Base-by-base conservation (phyloP, 257 asterid species). In the Schizonepeta tenuifolia region DNA sequence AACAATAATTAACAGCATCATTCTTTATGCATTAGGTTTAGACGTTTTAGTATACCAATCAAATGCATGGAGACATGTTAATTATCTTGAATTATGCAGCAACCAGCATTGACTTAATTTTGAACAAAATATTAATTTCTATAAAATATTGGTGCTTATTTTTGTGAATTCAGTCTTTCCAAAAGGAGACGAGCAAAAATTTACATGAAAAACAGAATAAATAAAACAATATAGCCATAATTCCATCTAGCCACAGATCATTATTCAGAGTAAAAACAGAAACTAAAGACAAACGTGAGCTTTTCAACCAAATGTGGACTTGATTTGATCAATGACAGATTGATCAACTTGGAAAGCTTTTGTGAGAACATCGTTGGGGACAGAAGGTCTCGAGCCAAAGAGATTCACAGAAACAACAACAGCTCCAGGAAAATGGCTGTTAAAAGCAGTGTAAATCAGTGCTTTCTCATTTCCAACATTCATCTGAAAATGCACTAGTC, bases 391-490 rank as follows among this genome's bases (percentile, higher is more conserved):
- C 0, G 93, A 80, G 28, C 71, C 83, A 53, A 90, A 90, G 13
- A 90, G 80, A 55, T 76, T 83, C 4, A 18, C 1, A 0, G 83
- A 62, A 9, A 70, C 72, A 5, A 75, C 1, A 18, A 70, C 81
- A 6, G 73, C 35, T 0, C 93, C 89, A 1, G 93, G 93, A 59
- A 83, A 66, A 7, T 88, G 95, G 77, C 96, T 86, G 65, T 88
- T 86, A 61, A 90, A 90, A 38, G 90, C 86, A 6, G 90, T 80
- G 28, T 76, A 72, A 13, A 85, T 44, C 26, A 70, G 47, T 5
- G 88, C 93, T 57, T 79, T 79, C 10, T 50, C 84, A 24, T 78
- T n/a, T 2, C 95, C 95, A 47, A 83, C 70, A 56, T 90, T 90
- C 85, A 79, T 21, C 69, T 86, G 95, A 18, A 85, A 88, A 67